phyloP scores from a whole-genome alignment of 2,329 filamentous ascomycete species.

The Aureobasidium sp. region DNA sequence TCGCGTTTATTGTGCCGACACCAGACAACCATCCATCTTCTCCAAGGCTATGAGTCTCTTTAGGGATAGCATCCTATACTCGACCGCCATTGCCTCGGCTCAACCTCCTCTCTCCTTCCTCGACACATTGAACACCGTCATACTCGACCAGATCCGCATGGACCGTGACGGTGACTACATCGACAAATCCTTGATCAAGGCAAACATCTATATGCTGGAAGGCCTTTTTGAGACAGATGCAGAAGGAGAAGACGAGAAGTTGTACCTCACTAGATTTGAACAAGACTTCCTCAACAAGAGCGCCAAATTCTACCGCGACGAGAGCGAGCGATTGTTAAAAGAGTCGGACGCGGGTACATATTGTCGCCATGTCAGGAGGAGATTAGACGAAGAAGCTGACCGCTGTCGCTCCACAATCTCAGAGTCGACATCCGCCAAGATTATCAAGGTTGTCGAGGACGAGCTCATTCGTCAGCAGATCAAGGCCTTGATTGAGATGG shows the following conservation, averaged over 20 bases:
- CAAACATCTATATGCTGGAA: slow-evolving; percentile 83
- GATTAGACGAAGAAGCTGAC: slow-evolving; percentile 71
- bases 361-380: slow-evolving; percentile 63
- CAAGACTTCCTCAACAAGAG: slow-evolving; percentile 65
- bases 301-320: slow-evolving; percentile 61
- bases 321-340: slow-evolving; percentile 65
- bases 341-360: slow-evolving; percentile 76
- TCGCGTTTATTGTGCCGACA: slow-evolving; percentile 68
- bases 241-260: slow-evolving; percentile 67
- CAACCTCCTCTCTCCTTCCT: slow-evolving; percentile 49
- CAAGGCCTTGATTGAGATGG: slow-evolving; percentile 71
- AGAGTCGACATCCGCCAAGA: slow-evolving; percentile 59
- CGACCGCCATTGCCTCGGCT: slow-evolving; percentile 37
- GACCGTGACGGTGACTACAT: slow-evolving; percentile 86
- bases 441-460: slow-evolving; percentile 67
- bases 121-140: slow-evolving; percentile 67
- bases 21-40: slow-evolving; percentile 69
- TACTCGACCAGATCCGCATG: slow-evolving; percentile 87
- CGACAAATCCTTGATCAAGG: slow-evolving; percentile 71
- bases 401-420: slow-evolving; percentile 79
- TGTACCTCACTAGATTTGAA: slow-evolving; percentile 81
- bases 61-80: slow-evolving; percentile 71
- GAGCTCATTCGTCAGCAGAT: slow-evolving; percentile 73
- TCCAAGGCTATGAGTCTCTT: slow-evolving; percentile 79
- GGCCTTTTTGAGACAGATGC: slow-evolving; percentile 72